Conservation (phyloP, 768 basidiomycete genomes). For the Stropharia rugosoannulata region DNA sequence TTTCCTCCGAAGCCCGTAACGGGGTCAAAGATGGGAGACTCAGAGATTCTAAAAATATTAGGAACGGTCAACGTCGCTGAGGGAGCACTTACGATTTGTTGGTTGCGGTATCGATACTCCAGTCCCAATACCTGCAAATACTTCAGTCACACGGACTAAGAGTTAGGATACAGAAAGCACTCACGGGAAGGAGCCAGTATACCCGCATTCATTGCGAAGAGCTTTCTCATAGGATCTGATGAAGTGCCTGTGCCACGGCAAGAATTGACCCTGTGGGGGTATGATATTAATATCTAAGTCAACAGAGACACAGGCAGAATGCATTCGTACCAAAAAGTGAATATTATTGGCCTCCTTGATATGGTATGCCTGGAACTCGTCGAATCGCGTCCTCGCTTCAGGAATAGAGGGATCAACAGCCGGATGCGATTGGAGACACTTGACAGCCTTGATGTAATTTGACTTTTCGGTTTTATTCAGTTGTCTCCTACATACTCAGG, state of each 20-base stretch:
- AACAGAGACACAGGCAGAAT: no score
- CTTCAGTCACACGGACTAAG: no score
- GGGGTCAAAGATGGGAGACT: slow-evolving; percentile 34
- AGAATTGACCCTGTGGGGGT: slow-evolving; percentile 28
- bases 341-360: slow-evolving; percentile 26
- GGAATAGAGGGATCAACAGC: slow-evolving; percentile 17
- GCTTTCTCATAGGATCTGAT: slow-evolving; percentile 25
- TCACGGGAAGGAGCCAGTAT: slow-evolving; percentile 29
- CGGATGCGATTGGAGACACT: slow-evolving; percentile 31
- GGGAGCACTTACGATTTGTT: slow-evolving; percentile 13
- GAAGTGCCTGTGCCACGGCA: slow-evolving; percentile 34
- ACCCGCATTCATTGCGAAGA: slow-evolving; percentile 30
- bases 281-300: not conserved
- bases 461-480: slow-evolving; percentile 23
- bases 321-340: slow-evolving; percentile 30
- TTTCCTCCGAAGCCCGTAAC: slow-evolving; percentile 35
- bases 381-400: slow-evolving; percentile 31
- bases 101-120: slow-evolving; percentile 28
- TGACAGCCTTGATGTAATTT: slow-evolving; percentile 30
- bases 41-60: slow-evolving; percentile 19
- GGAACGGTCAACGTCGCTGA: not conserved
- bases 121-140: slow-evolving; percentile 34
- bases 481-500: slow-evolving; percentile 23
- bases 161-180: not conserved
- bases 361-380: slow-evolving; percentile 39